These are phyloP conservation scores for Rubroboletus pulcherrimus DNA, from an alignment of 768 basidiomycete genomes.

Conservation along the genomic window DNA sequence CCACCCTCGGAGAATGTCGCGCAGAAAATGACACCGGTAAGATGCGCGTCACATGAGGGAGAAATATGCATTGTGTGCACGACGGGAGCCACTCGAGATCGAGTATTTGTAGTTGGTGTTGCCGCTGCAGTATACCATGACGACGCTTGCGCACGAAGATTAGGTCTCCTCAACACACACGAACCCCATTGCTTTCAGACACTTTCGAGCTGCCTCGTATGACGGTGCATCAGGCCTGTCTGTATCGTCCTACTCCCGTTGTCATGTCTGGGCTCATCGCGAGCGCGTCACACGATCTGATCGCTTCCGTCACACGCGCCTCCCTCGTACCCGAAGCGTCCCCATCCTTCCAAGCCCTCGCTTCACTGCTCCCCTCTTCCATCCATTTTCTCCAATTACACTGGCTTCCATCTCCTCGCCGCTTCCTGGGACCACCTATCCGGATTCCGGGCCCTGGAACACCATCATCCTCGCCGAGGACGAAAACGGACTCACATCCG, in stretches of 20 bases:
- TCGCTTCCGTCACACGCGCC: constrained; percentile 57
- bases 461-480: constrained; percentile 56
- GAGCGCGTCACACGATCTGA: constrained; percentile 67
- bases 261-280: constrained; percentile 45
- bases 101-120: constrained; percentile 83
- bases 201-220: constrained; percentile 77
- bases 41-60: constrained; percentile 35
- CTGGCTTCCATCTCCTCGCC: constrained; percentile 19
- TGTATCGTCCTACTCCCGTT: constrained; percentile 43
- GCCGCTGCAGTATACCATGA: constrained; percentile 80
- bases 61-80: background rate
- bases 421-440: constrained; percentile 87
- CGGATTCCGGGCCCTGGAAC: constrained; percentile 80
- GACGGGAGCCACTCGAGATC: constrained; percentile 83
- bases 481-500: constrained; percentile 42
- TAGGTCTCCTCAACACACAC: background rate
- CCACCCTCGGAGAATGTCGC: constrained; percentile 72
- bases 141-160: constrained; percentile 58
- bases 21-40: constrained; percentile 64
- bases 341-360: constrained; percentile 27
- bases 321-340: constrained; percentile 8
- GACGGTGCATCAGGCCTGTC: constrained; percentile 75
- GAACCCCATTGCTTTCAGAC: constrained; percentile 34
- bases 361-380: no score
- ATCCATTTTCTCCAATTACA: constrained; percentile 50